phyloP scores from a whole-genome alignment of 441 rosid species.

The Raphanus hybrid region DNA sequence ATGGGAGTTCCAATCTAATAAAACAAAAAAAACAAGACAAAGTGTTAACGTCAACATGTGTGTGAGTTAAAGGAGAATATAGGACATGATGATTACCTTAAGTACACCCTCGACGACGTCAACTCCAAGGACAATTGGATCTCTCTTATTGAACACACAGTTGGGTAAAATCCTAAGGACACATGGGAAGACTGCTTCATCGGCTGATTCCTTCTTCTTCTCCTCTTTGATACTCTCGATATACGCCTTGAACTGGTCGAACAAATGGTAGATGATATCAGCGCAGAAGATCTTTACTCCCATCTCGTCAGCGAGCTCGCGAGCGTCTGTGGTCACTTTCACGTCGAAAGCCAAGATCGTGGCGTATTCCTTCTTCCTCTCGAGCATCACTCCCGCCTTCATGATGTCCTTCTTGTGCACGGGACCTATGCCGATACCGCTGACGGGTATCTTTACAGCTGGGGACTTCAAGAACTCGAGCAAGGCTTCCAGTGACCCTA shows the following conservation, averaged over 20 bases:
- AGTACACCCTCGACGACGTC: constrained; percentile 81
- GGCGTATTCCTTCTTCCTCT: constrained; percentile 90
- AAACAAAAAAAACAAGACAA: constrained; percentile 23
- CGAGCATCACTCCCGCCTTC: constrained; percentile 98
- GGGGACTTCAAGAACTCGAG: constrained; percentile 91
- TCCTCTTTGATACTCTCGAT: constrained; percentile 85
- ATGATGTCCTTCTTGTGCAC: constrained; percentile 92
- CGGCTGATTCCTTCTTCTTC: constrained; percentile 91
- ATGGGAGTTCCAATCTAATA: constrained; percentile 87
- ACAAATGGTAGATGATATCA: constrained; percentile 92
- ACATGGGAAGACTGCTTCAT: constrained; percentile 95
- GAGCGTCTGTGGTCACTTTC: constrained; percentile 88
- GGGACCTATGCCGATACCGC: constrained; percentile 91
- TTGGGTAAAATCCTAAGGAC: constrained; percentile 79
- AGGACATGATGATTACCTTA: constrained; percentile 55
- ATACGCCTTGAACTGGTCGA: constrained; percentile 94
- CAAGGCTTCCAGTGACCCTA: constrained; percentile 96
- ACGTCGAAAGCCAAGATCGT: constrained; percentile 97
- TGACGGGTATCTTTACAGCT: constrained; percentile 83
- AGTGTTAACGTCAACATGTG: neutral
- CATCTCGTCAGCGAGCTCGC: constrained; percentile 81
- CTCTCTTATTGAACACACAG: constrained; percentile 87
- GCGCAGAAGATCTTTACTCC: constrained; percentile 95
- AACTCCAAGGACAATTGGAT: constrained; percentile 94
- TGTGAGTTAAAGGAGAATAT: constrained; percentile 5